phyloP scores from a whole-genome alignment of 2,329 filamentous ascomycete genomes.

The Beauveria rudraprayagi region DNA sequence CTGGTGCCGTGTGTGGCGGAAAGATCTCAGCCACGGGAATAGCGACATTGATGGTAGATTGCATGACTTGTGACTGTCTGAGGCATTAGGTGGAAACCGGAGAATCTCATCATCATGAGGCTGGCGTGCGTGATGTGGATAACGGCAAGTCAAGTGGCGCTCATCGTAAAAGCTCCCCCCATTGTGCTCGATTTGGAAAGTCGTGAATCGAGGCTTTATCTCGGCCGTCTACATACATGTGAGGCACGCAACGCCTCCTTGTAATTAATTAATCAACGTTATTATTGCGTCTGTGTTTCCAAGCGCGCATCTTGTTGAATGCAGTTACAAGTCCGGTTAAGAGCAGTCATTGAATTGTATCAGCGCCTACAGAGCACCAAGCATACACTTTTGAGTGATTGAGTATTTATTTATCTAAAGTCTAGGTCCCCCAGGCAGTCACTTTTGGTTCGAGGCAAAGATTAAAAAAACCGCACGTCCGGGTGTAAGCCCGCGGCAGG shows the following conservation, averaged over 20 bases:
- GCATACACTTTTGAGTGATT: neutral
- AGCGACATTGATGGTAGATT: neutral
- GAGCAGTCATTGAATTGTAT: neutral
- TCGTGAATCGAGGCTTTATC: neutral
- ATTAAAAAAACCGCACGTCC: neutral
- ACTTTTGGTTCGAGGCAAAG: neutral
- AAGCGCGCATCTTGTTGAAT: too few species aligned
- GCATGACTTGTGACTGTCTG: neutral
- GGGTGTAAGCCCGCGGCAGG: neutral
- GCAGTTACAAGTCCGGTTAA: too few species aligned
- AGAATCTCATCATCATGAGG: neutral
- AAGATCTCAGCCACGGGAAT: neutral
- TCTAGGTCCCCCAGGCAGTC: too few species aligned
- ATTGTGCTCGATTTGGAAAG: neutral
- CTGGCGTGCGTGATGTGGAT: neutral
- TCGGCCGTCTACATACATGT: neutral
- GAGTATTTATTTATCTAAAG: too few species aligned
- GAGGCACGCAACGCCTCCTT: too few species aligned
- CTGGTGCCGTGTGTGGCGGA: too few species aligned
- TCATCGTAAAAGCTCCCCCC: too few species aligned
- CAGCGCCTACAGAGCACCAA: neutral
- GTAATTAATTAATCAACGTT: too few species aligned
- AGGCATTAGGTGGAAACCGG: neutral
- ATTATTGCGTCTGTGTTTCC: too few species aligned
- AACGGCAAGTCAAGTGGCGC: neutral